Conservation (phyloP, 2,329 filamentous ascomycete species). For the Cercospora sp. region DNA sequence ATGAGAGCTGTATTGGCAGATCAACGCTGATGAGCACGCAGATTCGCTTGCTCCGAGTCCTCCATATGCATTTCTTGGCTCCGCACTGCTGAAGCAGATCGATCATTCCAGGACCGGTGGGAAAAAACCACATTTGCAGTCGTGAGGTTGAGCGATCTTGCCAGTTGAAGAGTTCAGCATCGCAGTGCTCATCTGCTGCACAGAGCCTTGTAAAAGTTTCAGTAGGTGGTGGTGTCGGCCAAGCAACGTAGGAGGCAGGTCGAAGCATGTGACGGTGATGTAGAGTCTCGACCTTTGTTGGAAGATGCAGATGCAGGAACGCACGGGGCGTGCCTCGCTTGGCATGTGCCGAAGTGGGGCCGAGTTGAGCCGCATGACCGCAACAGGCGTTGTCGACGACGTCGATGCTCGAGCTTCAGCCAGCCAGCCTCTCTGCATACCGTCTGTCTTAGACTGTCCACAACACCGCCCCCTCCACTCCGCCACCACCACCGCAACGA, state of each 20-base stretch:
- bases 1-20: background rate
- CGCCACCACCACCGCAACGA: background rate
- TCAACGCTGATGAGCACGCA: background rate
- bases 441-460: background rate
- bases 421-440: background rate
- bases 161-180: background rate
- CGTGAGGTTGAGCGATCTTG: background rate
- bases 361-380: constrained; percentile 6
- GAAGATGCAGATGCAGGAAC: background rate
- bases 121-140: background rate
- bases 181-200: background rate
- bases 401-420: background rate
- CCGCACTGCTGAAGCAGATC: background rate
- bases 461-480: background rate
- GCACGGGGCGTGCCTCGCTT: background rate
- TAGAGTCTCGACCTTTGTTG: background rate
- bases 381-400: background rate
- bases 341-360: background rate
- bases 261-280: background rate
- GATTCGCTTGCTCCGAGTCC: background rate
- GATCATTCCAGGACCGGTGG: background rate
- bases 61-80: background rate
- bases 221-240: background rate
- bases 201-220: background rate
- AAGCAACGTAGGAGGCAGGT: background rate